These are phyloP conservation scores for Fusarium abutilonis DNA, from an alignment of 2,329 filamentous ascomycete genomes.

Conservation along the genomic window DNA sequence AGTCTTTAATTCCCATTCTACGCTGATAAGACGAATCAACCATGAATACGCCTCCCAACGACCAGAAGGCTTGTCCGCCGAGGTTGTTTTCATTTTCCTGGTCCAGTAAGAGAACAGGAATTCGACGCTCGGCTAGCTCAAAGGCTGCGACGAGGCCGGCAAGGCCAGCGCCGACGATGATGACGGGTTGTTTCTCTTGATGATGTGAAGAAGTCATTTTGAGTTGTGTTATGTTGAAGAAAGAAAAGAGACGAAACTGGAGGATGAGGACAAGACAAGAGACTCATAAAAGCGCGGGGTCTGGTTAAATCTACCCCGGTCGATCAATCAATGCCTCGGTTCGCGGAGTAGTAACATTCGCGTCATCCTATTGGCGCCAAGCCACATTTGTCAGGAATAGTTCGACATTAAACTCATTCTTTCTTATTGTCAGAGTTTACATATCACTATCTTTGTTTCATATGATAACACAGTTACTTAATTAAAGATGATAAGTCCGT, in stretches of 20 bases:
- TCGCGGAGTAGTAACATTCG: not conserved
- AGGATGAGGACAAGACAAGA: not conserved
- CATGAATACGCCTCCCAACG: constrained; percentile 68
- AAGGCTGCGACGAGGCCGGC: constrained; percentile 69
- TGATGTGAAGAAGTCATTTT: constrained; percentile 20
- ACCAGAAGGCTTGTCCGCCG: constrained; percentile 72
- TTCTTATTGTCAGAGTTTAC: no score
- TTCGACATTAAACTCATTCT: not conserved
- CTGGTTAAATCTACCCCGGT: constrained; percentile 5
- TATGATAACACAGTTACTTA: no score
- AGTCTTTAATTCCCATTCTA: constrained; percentile 67
- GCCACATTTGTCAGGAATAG: constrained; percentile 16
- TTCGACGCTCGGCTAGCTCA: constrained; percentile 61
- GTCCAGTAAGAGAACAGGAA: constrained; percentile 64
- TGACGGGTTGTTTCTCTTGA: constrained; percentile 52
- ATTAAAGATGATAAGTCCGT: no score
- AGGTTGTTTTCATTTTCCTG: constrained; percentile 67
- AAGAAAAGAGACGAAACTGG: not conserved
- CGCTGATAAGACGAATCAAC: constrained; percentile 67
- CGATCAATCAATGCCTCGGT: constrained; percentile 15
- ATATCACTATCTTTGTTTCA: no score
- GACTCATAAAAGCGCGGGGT: constrained; percentile 27
- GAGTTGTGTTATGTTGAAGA: not conserved
- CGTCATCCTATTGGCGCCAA: constrained; percentile 12
- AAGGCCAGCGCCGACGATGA: constrained; percentile 66